Base-by-base conservation (phyloP, 768 basidiomycete genomes). In the Tephrocybe sp. region DNA sequence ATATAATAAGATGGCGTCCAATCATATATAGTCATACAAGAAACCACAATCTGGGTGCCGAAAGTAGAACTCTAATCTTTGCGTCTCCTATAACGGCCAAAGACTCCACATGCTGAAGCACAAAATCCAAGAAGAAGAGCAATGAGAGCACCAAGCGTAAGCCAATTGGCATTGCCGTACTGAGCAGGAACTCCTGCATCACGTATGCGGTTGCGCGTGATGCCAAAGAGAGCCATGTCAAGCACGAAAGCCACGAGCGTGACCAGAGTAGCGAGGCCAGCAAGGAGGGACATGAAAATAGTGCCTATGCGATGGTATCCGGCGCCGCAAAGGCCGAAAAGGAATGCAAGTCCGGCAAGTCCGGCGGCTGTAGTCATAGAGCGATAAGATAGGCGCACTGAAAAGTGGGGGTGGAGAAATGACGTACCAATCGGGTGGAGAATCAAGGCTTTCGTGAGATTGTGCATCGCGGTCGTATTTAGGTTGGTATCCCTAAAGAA, bases 111-210 rank as follows among this genome's bases (percentile, higher is more conserved):
- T 3, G 78, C 72, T 12, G 81, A 77, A 2, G 81, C 74, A 67
- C 85, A 87, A 68, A 85, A 85, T 20, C 78, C 84, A 13, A 91
- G 52, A 38, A 84, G 54, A 42, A 93, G 75, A 1, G 89, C 75
- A 46, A 80, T 75, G 44, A 88, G 71, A 1, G 89, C 89, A 49
- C 80, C 89, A 39, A 93, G 76, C 3, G 85, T 86, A 50, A 92
- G 61, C 91, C 91, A 94, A 62, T 83, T 84, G 39, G 87, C 90
- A 65, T 89, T 91, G 13, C 89, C 91, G 68, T 82, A 85, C 55
- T 77, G 70, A 2, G 87, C 80, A 20, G 59, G 45, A 23, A 71
- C 62, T 16, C 76, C 78, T 16, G 69, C 68, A 53, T 77, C 66
- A 49, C 77, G 73, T 61, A 87, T 76, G 38, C 77, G 74, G 56